Evolutionary conservation across 139 green algal species (phyloP).

Genomic region (Dunaliella sp.): DNA sequence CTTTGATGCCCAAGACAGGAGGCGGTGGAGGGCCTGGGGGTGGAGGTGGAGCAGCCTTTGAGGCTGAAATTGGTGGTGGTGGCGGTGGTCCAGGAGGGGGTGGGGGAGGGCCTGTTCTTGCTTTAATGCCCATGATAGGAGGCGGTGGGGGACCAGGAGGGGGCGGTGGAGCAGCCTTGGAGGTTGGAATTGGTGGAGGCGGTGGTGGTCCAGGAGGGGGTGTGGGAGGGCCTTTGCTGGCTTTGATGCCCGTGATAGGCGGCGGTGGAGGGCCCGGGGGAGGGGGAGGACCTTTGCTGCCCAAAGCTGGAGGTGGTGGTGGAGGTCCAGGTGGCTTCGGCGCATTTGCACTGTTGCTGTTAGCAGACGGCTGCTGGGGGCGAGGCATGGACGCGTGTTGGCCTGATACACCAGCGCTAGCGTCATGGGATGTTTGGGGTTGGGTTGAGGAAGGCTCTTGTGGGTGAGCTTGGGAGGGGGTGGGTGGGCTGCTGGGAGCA

Average conservation of each 20-base stretch:
- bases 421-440: background rate
- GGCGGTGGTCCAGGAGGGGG: background rate
- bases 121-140: too few relatives aligned
- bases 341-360: background rate
- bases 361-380: background rate
- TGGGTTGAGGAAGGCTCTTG: too few relatives aligned
- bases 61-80: background rate
- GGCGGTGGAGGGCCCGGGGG: background rate
- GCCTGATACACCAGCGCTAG: too few relatives aligned
- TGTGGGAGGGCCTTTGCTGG: background rate
- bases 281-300: background rate
- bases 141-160: background rate
- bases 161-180: background rate
- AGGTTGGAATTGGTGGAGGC: background rate
- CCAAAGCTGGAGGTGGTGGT: background rate
- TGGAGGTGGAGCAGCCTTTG: background rate
- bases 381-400: background rate
- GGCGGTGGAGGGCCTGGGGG: background rate
- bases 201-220: background rate
- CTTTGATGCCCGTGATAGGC: background rate
- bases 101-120: too few relatives aligned
- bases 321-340: background rate
- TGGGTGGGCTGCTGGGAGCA: background rate
- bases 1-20: too few relatives aligned
- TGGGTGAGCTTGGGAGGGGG: background rate